Evolutionary conservation across 202 grass and related monocot genomes (phyloP).

Genomic region (Zoysia matrella): DNA sequence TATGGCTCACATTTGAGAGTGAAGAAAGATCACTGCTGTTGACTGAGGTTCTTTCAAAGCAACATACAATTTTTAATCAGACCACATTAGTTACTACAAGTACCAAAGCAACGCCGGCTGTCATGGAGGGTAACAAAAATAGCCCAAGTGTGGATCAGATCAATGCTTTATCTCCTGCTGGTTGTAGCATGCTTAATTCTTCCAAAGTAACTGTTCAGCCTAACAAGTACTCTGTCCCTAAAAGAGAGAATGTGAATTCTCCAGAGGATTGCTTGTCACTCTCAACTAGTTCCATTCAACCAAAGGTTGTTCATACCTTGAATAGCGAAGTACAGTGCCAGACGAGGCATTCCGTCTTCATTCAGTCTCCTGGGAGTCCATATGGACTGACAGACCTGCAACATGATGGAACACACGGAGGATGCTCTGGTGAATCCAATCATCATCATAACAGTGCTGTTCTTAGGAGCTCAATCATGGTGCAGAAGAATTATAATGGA

Average conservation of each 20-base stretch:
- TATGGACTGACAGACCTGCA: constrained; percentile 45
- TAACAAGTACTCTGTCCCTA: constrained; percentile 44
- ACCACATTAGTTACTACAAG: constrained; percentile 50
- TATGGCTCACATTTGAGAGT: constrained; percentile 92
- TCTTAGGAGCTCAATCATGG: constrained; percentile 45
- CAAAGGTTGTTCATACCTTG: constrained; percentile 42
- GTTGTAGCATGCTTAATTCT: constrained; percentile 51
- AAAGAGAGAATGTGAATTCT: constrained; percentile 40
- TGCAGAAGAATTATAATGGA: constrained; percentile 36
- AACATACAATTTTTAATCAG: constrained; percentile 66
- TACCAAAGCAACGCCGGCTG: constrained; percentile 47
- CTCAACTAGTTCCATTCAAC: constrained; percentile 48
- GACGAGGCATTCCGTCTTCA: constrained; percentile 36
- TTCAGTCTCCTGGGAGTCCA: constrained; percentile 42
- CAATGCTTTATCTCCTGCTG: constrained; percentile 47
- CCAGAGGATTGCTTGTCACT: constrained; percentile 53
- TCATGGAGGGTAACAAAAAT: constrained; percentile 39
- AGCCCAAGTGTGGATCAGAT: constrained; percentile 43
- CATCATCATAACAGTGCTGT: constrained; percentile 38
- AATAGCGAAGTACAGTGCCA: constrained; percentile 39
- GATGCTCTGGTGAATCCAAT: constrained; percentile 54
- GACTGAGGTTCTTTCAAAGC: constrained; percentile 78
- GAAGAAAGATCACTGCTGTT: constrained; percentile 86
- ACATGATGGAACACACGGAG: constrained; percentile 45
- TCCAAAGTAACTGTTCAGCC: constrained; percentile 42